Evolutionary conservation across 768 basidiomycete species (phyloP), one percentile per base, ranked within the genome.

Genomic region (Mycena kentingensis): DNA sequence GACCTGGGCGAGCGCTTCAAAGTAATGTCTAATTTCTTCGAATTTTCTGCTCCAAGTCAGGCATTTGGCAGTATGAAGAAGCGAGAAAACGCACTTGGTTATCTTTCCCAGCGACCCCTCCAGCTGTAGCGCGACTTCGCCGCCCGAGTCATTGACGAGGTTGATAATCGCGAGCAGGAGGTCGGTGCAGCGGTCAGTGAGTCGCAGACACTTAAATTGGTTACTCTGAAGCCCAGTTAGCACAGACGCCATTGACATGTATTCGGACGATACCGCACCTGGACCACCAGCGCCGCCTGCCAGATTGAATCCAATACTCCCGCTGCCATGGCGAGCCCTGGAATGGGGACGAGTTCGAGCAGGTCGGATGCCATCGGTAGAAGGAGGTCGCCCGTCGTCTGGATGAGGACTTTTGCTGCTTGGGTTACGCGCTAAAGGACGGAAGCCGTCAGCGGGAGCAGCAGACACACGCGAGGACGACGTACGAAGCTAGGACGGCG

Each of bases 141-240:
- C 70, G 0, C 85, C 85, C 0, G 85, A 83, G n/a, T 81, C 77
- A 2, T 71, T 60, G 1, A 90, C 74, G 50, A 88, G 87, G 27
- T 80, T 76, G 0, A 81, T 76, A 5, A 91, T 77, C 11, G 80
- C 77, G n/a, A 83, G 67, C 3, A 90, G 74, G 16, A 85, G 77
- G 13, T 80, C 80, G 0, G 88, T 88, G 55, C 87, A 89, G 24
- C 87, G 81, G 58, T 88, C 82, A 0, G 86, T 87, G 7, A 91
- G 74, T 10, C 87, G 83, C 25, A 90, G 73, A 60, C 85, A 88
- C 1, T 80, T 78, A 12, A 85, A 69, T 16, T 85, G 76, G 55
- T 90, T 89, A 57, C 79, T 81, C 88, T 90, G 57, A 26, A 46
- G 27, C 16, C 4, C 21, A 7, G 25, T 18, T 25, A 49, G 22